Conservation (phyloP, 345 rosid genomes). For the Aurinia saxatilis region DNA sequence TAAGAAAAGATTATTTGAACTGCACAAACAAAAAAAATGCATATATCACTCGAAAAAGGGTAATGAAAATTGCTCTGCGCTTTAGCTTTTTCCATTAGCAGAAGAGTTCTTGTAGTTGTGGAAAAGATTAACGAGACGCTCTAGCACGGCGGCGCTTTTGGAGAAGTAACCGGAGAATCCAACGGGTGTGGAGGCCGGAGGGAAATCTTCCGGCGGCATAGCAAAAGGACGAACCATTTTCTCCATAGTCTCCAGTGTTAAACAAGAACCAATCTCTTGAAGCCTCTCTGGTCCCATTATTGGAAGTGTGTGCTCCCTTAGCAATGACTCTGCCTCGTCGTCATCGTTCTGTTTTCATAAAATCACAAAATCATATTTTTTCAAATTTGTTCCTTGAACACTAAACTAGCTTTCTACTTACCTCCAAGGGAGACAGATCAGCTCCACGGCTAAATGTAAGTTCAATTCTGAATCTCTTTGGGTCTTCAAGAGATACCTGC, state of each 20-base stretch:
- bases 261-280: constrained; percentile 83
- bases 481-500: constrained; percentile 75
- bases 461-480: constrained; percentile 85
- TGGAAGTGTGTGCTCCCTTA: constrained; percentile 93
- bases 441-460: constrained; percentile 98
- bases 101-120: constrained; percentile 57
- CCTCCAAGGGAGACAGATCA: constrained; percentile 93
- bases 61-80: neutral
- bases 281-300: constrained; percentile 99
- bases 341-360: constrained; percentile 41
- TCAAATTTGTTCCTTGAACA: neutral
- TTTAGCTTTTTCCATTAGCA: constrained; percentile 26
- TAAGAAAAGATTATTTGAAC: too few species aligned
- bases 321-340: constrained; percentile 65
- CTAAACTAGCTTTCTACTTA: constrained; percentile 14
- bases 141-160: constrained; percentile 88
- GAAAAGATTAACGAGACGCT: constrained; percentile 73
- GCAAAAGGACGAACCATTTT: constrained; percentile 88
- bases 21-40: too few species aligned
- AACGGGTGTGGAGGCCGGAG: constrained; percentile 81
- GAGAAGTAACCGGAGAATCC: constrained; percentile 97
- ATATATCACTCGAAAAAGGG: too few species aligned
- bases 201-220: constrained; percentile 98
- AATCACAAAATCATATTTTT: neutral
- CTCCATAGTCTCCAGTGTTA: constrained; percentile 90